These are phyloP conservation scores for Corymbia maculata DNA, from an alignment of 345 rosid genomes.

Conservation along the genomic window DNA sequence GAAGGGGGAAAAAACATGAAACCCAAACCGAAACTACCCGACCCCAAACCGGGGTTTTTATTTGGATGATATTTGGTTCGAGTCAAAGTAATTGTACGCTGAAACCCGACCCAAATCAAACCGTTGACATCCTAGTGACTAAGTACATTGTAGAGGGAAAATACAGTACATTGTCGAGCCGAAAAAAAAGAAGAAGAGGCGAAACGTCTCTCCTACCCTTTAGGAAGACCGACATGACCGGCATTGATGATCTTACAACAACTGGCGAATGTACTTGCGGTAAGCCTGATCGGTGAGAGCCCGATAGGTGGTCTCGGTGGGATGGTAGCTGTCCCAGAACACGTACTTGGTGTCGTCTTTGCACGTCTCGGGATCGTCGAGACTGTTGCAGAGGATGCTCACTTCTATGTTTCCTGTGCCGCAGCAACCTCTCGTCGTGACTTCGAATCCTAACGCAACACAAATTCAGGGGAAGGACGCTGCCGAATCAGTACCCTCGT, in stretches of 20 bases:
- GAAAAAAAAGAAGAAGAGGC: background rate
- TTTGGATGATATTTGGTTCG: fast-evolving
- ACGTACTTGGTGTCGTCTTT: conserved; percentile 33
- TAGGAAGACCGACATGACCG: background rate
- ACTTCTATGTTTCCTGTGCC: conserved; percentile 63
- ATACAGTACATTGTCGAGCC: background rate
- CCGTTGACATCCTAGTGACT: background rate
- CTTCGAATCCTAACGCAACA: conserved; percentile 40
- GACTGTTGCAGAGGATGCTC: conserved; percentile 25
- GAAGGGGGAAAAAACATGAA: background rate
- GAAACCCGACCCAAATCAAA: background rate
- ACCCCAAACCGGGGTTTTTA: background rate
- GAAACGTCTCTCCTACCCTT: background rate
- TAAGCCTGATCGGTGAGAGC: background rate
- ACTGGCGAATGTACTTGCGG: background rate
- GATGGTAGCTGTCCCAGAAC: conserved; percentile 85
- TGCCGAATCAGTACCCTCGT: background rate
- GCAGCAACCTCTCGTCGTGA: conserved; percentile 47
- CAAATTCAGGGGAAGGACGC: background rate
- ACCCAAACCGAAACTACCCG: background rate
- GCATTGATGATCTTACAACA: background rate
- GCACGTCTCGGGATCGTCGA: conserved; percentile 16
- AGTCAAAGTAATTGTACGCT: background rate
- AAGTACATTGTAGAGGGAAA: background rate
- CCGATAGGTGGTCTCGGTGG: conserved; percentile 42